These are phyloP conservation scores for Posidonia oceanica DNA, from an alignment of 116 monocot genomes.

Conservation along the genomic window DNA sequence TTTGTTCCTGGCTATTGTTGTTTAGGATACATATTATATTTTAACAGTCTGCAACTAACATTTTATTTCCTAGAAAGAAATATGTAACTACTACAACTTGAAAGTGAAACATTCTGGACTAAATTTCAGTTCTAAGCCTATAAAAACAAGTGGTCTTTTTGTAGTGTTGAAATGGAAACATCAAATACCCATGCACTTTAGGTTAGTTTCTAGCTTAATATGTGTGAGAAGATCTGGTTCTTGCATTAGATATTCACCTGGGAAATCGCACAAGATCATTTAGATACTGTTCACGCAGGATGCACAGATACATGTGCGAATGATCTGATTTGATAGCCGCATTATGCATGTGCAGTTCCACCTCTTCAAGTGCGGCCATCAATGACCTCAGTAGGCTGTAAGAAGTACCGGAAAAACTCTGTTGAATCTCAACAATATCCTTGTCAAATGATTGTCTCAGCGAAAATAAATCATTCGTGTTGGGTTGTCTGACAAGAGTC, in stretches of 20 bases:
- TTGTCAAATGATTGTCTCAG: conserved; percentile 22
- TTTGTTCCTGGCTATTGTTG: no score
- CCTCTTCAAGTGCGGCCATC: conserved; percentile 75
- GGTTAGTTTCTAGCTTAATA: background rate
- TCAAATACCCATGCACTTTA: background rate
- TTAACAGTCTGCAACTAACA: no score
- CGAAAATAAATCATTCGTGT: conserved; percentile 42
- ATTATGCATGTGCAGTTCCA: conserved; percentile 81
- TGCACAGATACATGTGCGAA: conserved; percentile 91
- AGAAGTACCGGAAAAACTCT: conserved; percentile 59
- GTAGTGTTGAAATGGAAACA: no score
- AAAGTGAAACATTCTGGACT: no score
- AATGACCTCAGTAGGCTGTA: conserved; percentile 66
- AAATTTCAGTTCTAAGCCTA: no score
- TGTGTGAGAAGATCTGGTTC: background rate
- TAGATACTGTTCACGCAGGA: conserved; percentile 65
- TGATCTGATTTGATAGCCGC: conserved; percentile 69
- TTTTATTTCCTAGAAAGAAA: no score
- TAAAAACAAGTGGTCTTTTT: no score
- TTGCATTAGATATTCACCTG: conserved; percentile 27
- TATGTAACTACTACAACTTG: no score
- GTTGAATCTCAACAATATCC: conserved; percentile 28
- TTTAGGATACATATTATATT: no score
- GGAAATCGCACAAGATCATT: conserved; percentile 61
- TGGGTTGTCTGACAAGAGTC: conserved; percentile 83